Percentiles rank a stretch among this genome's conserved stretches.
Conservation (phyloP, 179 eudicot species). For the Dionaea muscipula region DNA sequence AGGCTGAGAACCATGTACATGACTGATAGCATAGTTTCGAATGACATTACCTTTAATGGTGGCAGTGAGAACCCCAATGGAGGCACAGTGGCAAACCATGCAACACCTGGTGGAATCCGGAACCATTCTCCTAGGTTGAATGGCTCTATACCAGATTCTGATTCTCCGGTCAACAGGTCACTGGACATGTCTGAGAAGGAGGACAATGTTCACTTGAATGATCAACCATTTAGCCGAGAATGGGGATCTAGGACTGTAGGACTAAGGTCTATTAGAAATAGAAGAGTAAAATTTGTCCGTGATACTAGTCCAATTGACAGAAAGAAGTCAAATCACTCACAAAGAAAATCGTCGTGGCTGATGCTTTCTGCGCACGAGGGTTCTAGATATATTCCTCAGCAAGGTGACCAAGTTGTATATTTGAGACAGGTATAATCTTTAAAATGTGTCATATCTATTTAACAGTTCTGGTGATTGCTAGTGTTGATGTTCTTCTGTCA, state of each 20-base stretch:
- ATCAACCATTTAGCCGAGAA: constrained; percentile 34
- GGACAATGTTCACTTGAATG: constrained; percentile 21
- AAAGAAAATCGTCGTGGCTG: constrained; percentile 62
- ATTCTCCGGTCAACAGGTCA: constrained; percentile 20
- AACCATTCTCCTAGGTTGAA: constrained; percentile 20
- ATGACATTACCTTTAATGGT: constrained; percentile 37
- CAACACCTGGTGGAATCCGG: constrained; percentile 19
- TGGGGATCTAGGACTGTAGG: constrained; percentile 51
- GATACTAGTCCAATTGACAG: constrained; percentile 45
- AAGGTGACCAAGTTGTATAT: constrained; percentile 78
- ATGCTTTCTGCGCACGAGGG: constrained; percentile 64
- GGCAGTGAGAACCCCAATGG: constrained; percentile 26
- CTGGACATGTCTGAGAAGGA: constrained; percentile 29
- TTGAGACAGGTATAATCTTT: constrained; percentile 65
- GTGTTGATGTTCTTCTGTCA: neutral
- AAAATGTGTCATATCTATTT: neutral
- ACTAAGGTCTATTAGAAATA: constrained; percentile 65
- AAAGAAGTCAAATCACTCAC: constrained; percentile 47
- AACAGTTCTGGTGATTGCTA: neutral
- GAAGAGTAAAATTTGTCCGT: constrained; percentile 43
- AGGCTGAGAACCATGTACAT: constrained; percentile 32
- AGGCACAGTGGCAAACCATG: constrained; percentile 19
- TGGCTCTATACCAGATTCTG: constrained; percentile 20
- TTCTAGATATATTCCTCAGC: constrained; percentile 80
- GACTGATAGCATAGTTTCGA: constrained; percentile 24